Base-by-base conservation (phyloP, 805 yeast species). In the Wickerhamomyces rabaulensis region DNA sequence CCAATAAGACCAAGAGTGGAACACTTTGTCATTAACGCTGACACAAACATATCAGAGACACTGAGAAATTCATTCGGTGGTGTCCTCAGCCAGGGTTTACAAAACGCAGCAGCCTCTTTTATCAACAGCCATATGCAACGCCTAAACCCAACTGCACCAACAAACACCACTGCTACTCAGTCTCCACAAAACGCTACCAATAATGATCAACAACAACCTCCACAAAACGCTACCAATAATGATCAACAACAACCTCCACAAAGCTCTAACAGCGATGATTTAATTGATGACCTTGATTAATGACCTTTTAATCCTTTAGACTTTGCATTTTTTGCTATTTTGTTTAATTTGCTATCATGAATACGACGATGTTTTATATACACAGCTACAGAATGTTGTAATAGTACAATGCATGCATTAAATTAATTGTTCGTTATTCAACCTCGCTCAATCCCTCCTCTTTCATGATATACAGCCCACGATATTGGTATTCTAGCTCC, bases 401-500 rank as follows among this genome's bases (percentile, higher is more conserved):
- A 4, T 27, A 13, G 12, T 13, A 27, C n/a, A 27, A 27, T 27
- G 31, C 7, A 27, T 27, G n/a, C 31, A 13, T 12, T 27, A 27
- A 27, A 13, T 12, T 27, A 27, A 27, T 4, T 27, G 31, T 27
- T 27, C 31, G 7, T 33, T 33, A 33, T n/a, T 53, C 58, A 31
- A 52, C 27, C n/a, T 52, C 55, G 40, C 54, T 52, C 17, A 51
- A 27, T 3, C 21, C 46, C 16, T 44, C 50, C 17, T 51, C 52
- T 38, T 58, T 44, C 63, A 69, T 56, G 2, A 60, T 41, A 7
- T 43, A 22, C 3, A 53, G 50, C 1, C 70, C 72, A 13, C 52
- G 56, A 64, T 70, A 67, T 20, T 49, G 52, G 9, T 53, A 55
- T 17, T 50, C 52, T 9, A 33, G 20, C 19, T 52, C 48, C 2